Evolutionary conservation across 148 eudicot genomes (phyloP).

Genomic region (Rhododendron henanense): DNA sequence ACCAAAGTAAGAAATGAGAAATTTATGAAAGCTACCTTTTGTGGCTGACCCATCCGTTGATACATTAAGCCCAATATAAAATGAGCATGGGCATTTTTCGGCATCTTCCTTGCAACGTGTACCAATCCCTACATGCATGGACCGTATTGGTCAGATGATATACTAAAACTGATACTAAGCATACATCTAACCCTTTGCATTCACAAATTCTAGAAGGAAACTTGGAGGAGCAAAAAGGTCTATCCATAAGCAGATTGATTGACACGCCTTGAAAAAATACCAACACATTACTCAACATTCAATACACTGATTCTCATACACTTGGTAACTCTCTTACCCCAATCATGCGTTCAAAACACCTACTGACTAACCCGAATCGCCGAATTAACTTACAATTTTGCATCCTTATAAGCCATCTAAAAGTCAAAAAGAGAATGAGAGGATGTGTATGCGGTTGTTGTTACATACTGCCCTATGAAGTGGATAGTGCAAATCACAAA

Average conservation of each 20-base stretch:
- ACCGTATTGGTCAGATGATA: background rate
- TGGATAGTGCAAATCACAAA: background rate
- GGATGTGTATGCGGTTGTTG: background rate
- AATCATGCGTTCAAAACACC: background rate
- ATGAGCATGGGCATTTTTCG: constrained; percentile 96
- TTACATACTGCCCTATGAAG: background rate
- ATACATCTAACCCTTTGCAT: background rate
- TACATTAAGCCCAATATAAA: constrained; percentile 92
- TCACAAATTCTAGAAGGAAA: background rate
- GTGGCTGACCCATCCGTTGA: constrained; percentile 90
- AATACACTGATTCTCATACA: background rate
- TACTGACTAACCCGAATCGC: background rate
- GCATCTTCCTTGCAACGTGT: constrained; percentile 92
- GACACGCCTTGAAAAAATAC: background rate
- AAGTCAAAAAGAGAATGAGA: background rate
- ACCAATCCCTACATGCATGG: constrained; percentile 60
- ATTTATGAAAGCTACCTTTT: constrained; percentile 56
- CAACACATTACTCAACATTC: background rate
- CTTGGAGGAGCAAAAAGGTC: background rate
- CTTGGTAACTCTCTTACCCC: background rate
- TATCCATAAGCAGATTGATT: background rate
- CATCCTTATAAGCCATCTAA: background rate
- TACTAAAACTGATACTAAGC: background rate
- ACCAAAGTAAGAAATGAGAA: constrained; percentile 7
- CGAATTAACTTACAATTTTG: background rate